phyloP scores from a whole-genome alignment of 768 basidiomycete species.

The Leucocoprinus leucothites region DNA sequence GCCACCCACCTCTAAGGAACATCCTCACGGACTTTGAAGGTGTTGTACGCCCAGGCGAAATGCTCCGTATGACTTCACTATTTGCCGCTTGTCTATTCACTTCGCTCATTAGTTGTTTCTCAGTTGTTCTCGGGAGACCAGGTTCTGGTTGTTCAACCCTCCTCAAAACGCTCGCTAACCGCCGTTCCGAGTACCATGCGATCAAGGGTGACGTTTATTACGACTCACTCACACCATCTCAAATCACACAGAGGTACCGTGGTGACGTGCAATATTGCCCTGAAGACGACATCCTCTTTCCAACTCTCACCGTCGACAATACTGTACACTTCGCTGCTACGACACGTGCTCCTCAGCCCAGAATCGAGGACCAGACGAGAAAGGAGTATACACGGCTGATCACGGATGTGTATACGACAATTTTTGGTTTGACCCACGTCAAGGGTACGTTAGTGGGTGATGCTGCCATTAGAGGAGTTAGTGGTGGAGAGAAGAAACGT shows the following conservation, averaged over 20 bases:
- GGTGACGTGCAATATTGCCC: constrained; percentile 83
- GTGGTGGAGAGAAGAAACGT: constrained; percentile 78
- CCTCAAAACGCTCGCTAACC: constrained; percentile 79
- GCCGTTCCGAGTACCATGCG: constrained; percentile 60
- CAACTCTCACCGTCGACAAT: constrained; percentile 76
- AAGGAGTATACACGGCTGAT: constrained; percentile 39
- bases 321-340: constrained; percentile 70
- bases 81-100: neutral
- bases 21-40: constrained; percentile 67
- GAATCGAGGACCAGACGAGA: constrained; percentile 40
- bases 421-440: constrained; percentile 76
- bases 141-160: constrained; percentile 85
- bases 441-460: constrained; percentile 76
- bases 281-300: constrained; percentile 85
- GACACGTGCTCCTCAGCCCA: constrained; percentile 61
- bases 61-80: constrained; percentile 63
- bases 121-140: constrained; percentile 84
- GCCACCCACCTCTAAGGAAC: constrained; percentile 61
- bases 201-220: constrained; percentile 74
- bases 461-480: constrained; percentile 70
- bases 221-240: constrained; percentile 65
- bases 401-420: constrained; percentile 56
- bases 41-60: constrained; percentile 65
- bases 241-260: constrained; percentile 62
- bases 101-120: neutral